Evolutionary conservation across 805 yeast species (phyloP), one percentile per base, ranked within the genome.

Genomic region (Metschnikowia cubensis): DNA sequence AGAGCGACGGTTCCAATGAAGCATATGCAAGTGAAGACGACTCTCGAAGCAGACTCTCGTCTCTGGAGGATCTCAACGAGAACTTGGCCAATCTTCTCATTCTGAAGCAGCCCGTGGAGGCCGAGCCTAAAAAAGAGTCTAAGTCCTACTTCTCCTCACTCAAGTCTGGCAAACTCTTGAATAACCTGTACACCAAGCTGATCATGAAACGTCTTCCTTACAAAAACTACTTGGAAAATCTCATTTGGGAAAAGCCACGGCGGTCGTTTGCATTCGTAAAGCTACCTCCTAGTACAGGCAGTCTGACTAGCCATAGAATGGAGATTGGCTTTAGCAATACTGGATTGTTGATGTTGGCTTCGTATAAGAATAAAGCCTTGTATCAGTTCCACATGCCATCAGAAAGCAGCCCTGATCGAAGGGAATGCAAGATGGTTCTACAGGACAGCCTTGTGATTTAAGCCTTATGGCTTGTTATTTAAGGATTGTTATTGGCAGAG

Each of bases 221-320:
- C 51, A 67, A 66, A 49, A 65, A 70, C 45, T 73, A 72, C 58
- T 51, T 73, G 49, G 72, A 70, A 41, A 73, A 71, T 49, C 59
- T 73, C 42, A 66, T 73, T 6, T 67, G 74, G 70, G 74, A 70
- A 47, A 74, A 75, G 1, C 77, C 78, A 3, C 58, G 65, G 37
- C 54, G 78, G 36, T 71, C 76, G 4, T 74, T 73, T 61, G 75
- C 75, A 17, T 71, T 61, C 51, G 66, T 73, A 33, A 70, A 67
- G 54, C 50, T 74, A 3, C 74, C 73, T 3, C 73, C 49, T 6
- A 45, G 45, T n/a, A n/a, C 40, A 8, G 36, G 42, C 15, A 37
- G 35, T 11, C 20, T 35, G 6, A 4, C 35, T 4, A 37, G 43
- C 11, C 58, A 61, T 45, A 61, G 54, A 31, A 69, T 71, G 15